Evolutionary conservation across 73 alveolate species (phyloP), one percentile per base, ranked within the genome.

Genomic region (Urostyla sp.): DNA sequence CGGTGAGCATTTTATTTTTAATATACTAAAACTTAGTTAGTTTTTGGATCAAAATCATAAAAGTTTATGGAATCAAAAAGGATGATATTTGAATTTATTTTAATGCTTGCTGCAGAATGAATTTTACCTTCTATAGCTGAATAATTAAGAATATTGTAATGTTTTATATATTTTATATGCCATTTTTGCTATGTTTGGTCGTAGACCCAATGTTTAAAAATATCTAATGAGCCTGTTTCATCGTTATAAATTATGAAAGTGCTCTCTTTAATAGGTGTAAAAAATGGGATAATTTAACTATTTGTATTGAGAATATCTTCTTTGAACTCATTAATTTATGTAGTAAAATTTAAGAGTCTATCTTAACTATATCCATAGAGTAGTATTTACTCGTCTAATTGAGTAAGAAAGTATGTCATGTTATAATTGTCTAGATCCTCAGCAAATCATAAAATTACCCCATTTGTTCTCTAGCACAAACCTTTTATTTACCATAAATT

Each of bases 371-470:
- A 63, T 6, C 79, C 79, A 21, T 43, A 18, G 5, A 63, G 16
- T 15, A 26, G 37, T 1, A 20, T 23, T 20, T 46, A 43, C 20
- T 40, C 26, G 44, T 43, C 45, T 1, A 6, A 4, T 38, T 63
- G 21, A 40, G 40, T 4, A 27, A 18, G 6, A 63, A 5, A 37
- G 37, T 43, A 63, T 63, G 79, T 3, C 61, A 63, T 5, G 79
- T 43, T 43, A 63, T 37, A 43, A 43, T 60, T 63, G 61, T 63
- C 79, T 60, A 63, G 44, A 32, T 69, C 83, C 7, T 63, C 79
- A 21, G 79, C 37, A 16, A 63, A 57, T 11, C 37, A 21, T 63
- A 43, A 43, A 27, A 27, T 40, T 13, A 63, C 13, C 18, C 79
- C 79, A 20, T 4, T 7, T 40, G 79, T 18, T 27, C 1, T 3